Evolutionary conservation across 139 green algal genomes (phyloP).

Genomic region (Penium margaritaceum): DNA sequence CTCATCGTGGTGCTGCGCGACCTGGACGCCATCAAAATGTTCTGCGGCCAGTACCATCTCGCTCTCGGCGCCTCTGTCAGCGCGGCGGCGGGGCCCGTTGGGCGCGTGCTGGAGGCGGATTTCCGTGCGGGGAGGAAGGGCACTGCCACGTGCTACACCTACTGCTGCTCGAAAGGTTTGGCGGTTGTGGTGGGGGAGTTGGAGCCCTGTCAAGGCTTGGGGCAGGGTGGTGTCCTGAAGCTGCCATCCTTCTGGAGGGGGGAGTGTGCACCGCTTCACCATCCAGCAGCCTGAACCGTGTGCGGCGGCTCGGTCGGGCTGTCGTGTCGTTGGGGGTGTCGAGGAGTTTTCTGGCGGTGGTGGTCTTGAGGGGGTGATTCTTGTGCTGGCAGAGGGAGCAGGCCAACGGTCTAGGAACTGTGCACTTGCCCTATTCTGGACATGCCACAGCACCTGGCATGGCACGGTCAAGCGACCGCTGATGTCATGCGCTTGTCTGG

Average conservation of each 20-base stretch:
- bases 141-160: constrained; percentile 27
- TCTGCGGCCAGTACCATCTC: constrained; percentile 31
- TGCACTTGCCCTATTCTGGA: no score
- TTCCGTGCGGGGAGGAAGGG: constrained; percentile 17
- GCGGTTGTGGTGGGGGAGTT: not conserved
- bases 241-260: not conserved
- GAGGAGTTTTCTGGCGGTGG: no score
- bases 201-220: no score
- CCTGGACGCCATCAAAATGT: constrained; percentile 34
- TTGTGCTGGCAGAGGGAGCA: no score
- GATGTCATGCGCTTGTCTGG: no score
- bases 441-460: no score
- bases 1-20: constrained; percentile 38
- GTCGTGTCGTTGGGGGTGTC: no score
- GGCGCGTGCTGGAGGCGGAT: constrained; percentile 29
- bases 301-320: no score
- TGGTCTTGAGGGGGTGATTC: no score
- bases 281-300: not conserved
- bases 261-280: not conserved
- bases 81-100: constrained; percentile 30
- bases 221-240: not conserved
- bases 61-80: constrained; percentile 30
- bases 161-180: constrained; percentile 42
- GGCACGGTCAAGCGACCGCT: no score
- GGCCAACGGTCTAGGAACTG: no score